Percentiles rank a stretch among this genome's conserved stretches.
phyloP scores from a whole-genome alignment of 345 rosid genomes.

The Raphanus sativus region DNA sequence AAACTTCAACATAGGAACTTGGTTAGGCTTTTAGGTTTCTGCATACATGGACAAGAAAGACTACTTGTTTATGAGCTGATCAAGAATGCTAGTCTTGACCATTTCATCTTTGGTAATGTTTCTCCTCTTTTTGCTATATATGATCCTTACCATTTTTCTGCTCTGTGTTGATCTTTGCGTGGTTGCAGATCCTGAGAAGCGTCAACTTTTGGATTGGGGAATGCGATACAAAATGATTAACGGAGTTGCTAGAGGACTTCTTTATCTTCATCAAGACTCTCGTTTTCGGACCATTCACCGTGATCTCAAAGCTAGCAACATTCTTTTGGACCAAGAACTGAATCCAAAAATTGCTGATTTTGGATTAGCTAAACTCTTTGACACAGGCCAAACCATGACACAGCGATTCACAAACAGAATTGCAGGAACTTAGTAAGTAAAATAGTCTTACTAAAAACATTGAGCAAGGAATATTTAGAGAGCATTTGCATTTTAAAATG shows the following conservation, averaged over 20 bases:
- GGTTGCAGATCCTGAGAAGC: background rate
- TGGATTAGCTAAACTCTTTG: background rate
- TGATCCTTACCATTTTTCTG: background rate
- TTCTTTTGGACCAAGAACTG: background rate
- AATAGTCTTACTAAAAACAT: background rate
- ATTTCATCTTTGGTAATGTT: background rate
- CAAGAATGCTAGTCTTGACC: background rate
- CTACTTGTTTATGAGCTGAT: background rate
- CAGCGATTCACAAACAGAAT: background rate
- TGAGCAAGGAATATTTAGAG: background rate
- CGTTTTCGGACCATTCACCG: background rate
- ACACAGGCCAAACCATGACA: background rate
- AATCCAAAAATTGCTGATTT: background rate
- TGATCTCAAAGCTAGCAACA: background rate
- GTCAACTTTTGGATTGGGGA: background rate
- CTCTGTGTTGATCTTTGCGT: background rate
- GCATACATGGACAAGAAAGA: background rate
- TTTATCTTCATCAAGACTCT: background rate
- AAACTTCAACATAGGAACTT: background rate
- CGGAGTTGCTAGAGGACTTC: background rate
- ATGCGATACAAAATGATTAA: background rate
- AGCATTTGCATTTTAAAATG: background rate
- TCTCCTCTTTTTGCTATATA: background rate
- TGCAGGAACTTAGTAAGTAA: background rate
- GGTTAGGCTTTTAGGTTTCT: background rate